Evolutionary conservation across 108 stramenopile species (phyloP).

Genomic region (Pseudonitzschia pungens): DNA sequence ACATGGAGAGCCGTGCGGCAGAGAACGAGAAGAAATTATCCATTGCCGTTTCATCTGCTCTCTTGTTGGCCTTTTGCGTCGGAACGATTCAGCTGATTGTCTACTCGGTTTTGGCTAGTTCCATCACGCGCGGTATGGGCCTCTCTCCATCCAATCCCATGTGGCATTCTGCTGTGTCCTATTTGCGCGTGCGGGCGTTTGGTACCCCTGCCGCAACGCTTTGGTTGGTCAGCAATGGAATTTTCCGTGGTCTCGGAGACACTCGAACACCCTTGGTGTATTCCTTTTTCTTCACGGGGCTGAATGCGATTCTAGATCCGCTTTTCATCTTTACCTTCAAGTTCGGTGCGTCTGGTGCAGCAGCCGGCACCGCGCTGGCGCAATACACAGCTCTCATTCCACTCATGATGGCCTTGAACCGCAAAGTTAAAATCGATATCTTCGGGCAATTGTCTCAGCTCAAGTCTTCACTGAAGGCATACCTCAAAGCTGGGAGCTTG

Average conservation of each 20-base stretch:
- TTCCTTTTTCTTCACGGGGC: conserved; percentile 67
- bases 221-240: conserved; percentile 90
- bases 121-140: conserved; percentile 80
- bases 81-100: conserved; percentile 80
- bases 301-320: conserved; percentile 88
- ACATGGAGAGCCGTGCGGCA: neutral
- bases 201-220: conserved; percentile 89
- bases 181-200: conserved; percentile 77
- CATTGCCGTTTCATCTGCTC: conserved; percentile 82
- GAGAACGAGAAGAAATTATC: conserved; percentile 47
- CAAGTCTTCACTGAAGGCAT: conserved; percentile 55
- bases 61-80: conserved; percentile 77
- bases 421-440: conserved; percentile 68
- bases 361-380: conserved; percentile 85
- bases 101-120: conserved; percentile 53
- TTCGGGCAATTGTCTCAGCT: conserved; percentile 58
- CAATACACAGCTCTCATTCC: conserved; percentile 84
- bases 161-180: conserved; percentile 81
- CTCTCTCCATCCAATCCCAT: conserved; percentile 59
- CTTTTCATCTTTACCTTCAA: conserved; percentile 83
- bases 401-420: conserved; percentile 65
- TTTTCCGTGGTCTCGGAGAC: conserved; percentile 93
- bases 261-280: conserved; percentile 86
- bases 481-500: conserved; percentile 75
- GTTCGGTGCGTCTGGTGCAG: conserved; percentile 89